Evolutionary conservation across 164 flowering plant genomes (phyloP), one percentile per base, ranked within the genome.

Genomic region (Macadamia integrifolia): DNA sequence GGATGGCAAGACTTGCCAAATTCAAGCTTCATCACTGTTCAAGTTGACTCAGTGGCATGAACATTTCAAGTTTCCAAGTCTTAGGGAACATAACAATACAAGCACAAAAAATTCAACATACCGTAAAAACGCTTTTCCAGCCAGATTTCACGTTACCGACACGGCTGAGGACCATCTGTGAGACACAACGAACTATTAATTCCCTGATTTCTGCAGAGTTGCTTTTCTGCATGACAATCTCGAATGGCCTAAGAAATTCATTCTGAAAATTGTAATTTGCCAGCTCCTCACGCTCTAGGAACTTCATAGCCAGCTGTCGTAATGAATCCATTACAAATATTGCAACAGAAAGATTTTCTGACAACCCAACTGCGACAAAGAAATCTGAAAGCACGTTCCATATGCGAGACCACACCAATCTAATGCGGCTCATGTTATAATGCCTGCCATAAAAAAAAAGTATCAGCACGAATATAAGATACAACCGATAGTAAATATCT

Each of bases 101-200:
- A 50, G 67, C 43, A 32, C 66, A 64, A 59, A 49, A 60, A 72
- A 5, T 57, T 61, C 35, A 62, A 65, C 78, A 9, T 88, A 95
- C 99, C 99, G 80, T 83, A 75, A 95, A 91, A 69, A 95, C 98
- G 78, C 99, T 95, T 83, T 88, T 95, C 99, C 99, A 95, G n/a
- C 99, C 99, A 76, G 99, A 95, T 80, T 95, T 95, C 78, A 95
- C 93, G 83, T 92, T 88, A 71, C 64, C 84, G 74, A 95, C 99
- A 76, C 97, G 95, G 79, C 89, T 89, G n/a, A 95, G 89, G 71
- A 95, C 96, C 98, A 95, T 95, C 77, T 95, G 98, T n/a, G 99
- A 95, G 71, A 95, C 78, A 71, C 99, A 95, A 18, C 99, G 88
- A 75, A 95, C 92, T 64, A 92, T 91, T 66, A 95, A 79, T 79